Evolutionary conservation across 176 grass and related monocot genomes (phyloP).

Genomic region (Triticum urartu): DNA sequence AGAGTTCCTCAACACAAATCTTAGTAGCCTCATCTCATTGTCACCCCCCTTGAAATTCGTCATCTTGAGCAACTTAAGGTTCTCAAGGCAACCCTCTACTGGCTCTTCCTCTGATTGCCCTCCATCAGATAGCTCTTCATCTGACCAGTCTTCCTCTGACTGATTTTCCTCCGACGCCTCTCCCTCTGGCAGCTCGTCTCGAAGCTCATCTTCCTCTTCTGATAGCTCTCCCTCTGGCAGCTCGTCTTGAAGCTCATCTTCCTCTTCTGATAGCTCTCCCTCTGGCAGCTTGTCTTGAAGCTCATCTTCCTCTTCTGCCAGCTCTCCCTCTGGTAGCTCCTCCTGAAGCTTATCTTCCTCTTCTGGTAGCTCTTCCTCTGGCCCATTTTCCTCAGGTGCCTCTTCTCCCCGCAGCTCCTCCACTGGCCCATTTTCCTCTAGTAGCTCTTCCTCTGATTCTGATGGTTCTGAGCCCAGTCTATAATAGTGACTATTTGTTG

Average conservation of each 20-base stretch:
- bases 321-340: neutral
- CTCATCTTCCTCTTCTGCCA: too few species aligned
- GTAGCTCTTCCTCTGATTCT: neutral
- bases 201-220: neutral
- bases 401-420: neutral
- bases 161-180: neutral
- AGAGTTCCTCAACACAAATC: conserved; percentile 26
- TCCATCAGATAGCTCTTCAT: conserved; percentile 8
- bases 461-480: neutral
- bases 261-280: neutral
- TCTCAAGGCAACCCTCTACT: neutral
- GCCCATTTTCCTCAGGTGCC: neutral
- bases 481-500: neutral
- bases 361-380: neutral
- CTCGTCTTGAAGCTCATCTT: too few species aligned
- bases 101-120: neutral
- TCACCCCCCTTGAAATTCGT: neutral
- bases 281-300: neutral
- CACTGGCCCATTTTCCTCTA: neutral
- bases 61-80: conserved; percentile 20
- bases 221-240: too few species aligned
- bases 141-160: neutral
- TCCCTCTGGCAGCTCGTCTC: too few species aligned
- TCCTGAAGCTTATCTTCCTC: neutral
- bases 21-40: conserved; percentile 4